phyloP scores from a whole-genome alignment of 768 basidiomycete genomes.

The Collybia sordida region DNA sequence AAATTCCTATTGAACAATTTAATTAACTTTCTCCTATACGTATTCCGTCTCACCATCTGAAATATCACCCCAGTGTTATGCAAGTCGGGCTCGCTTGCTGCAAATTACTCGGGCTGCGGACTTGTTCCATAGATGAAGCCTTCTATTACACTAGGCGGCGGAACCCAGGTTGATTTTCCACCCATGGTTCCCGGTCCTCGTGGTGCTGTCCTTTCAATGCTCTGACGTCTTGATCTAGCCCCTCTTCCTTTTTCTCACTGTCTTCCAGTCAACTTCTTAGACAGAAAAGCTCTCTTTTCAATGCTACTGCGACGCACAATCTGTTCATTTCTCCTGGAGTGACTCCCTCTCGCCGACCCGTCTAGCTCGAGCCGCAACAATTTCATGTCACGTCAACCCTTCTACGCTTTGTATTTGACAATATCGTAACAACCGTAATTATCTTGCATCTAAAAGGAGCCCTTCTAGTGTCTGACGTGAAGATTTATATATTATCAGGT shows the following conservation, averaged over 20 bases:
- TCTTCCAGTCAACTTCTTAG: conserved; percentile 16
- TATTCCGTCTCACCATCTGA: too few species aligned
- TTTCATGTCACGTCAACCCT: conserved; percentile 38
- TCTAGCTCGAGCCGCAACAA: conserved; percentile 24
- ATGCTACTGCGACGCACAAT: conserved; percentile 18
- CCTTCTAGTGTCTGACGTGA: conserved; percentile 5
- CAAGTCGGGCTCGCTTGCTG: too few species aligned
- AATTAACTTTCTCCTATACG: too few species aligned
- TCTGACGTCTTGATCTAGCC: conserved; percentile 18
- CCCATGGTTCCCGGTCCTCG: background rate
- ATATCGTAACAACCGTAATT: conserved; percentile 10
- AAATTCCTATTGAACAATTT: too few species aligned
- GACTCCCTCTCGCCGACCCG: conserved; percentile 5
- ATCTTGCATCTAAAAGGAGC: background rate
- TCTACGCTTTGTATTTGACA: conserved; percentile 12
- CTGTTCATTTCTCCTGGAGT: conserved; percentile 11
- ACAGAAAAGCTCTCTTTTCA: conserved; percentile 19
- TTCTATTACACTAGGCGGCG: too few species aligned
- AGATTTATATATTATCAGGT: conserved; percentile 4
- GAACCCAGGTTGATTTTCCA: too few species aligned
- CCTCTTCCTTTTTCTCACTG: conserved; percentile 26
- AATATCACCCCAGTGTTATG: too few species aligned
- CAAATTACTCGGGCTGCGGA: too few species aligned
- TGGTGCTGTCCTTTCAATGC: conserved; percentile 3
- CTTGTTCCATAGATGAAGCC: too few species aligned